These are phyloP conservation scores for Colletotrichum chrysophilum DNA, from an alignment of 2,329 filamentous ascomycete species.

Conservation along the genomic window DNA sequence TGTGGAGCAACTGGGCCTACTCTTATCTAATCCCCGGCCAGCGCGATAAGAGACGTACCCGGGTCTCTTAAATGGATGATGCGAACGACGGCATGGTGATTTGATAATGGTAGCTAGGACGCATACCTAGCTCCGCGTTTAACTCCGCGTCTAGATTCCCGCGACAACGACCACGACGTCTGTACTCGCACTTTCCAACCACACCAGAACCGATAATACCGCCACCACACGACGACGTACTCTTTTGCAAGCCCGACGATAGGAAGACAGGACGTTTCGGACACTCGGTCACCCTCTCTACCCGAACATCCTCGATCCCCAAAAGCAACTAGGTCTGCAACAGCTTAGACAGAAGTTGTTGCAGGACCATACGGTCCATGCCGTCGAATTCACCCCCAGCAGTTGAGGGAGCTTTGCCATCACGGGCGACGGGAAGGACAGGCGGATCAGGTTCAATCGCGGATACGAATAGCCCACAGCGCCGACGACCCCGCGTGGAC, in stretches of 20 bases:
- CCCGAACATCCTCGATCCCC: background rate
- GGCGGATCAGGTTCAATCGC: constrained; percentile 14
- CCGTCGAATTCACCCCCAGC: constrained; percentile 21
- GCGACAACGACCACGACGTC: background rate
- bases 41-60: constrained; percentile 10
- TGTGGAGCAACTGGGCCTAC: background rate
- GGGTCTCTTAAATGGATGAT: constrained; percentile 12
- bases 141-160: constrained; percentile 17
- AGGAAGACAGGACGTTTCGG: background rate
- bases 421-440: constrained; percentile 21
- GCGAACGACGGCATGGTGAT: constrained; percentile 16
- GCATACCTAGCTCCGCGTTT: constrained; percentile 17
- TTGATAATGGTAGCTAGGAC: constrained; percentile 1
- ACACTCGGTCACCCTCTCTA: background rate
- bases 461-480: constrained; percentile 36
- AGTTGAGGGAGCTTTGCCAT: constrained; percentile 23
- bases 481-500: constrained; percentile 42
- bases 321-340: constrained; percentile 15
- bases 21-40: constrained; percentile 9
- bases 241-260: background rate
- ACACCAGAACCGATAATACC: background rate
- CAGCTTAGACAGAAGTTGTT: constrained; percentile 24
- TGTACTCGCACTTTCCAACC: background rate
- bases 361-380: constrained; percentile 23
- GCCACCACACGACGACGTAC: background rate